Base-by-base conservation (phyloP, 768 basidiomycete genomes). In the Cystofilobasidium macerans region DNA sequence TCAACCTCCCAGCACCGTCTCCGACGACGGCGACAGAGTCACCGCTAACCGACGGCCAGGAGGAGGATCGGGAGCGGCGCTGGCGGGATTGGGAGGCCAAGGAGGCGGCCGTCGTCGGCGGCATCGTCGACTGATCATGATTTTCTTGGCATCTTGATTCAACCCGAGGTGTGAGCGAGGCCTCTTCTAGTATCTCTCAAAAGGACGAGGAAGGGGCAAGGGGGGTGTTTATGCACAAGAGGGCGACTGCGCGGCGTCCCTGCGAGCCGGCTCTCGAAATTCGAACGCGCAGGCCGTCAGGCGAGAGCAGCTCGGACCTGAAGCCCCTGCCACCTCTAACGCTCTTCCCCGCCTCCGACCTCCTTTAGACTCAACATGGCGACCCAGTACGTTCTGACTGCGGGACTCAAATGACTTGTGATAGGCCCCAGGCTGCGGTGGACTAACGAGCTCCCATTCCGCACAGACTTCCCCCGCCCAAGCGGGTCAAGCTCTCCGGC, bases 401-500 rank as follows among this genome's bases (percentile, higher is more conserved):
- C 32, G 16, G 24, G n/a, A n/a, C n/a, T n/a, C n/a, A n/a, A n/a
- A n/a, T n/a, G n/a, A n/a, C n/a, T n/a, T n/a, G n/a, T n/a, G n/a
- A n/a, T n/a, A n/a, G n/a, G n/a, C n/a, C n/a, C n/a, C n/a, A n/a
- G n/a, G n/a, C n/a, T n/a, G n/a, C n/a, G n/a, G n/a, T n/a, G n/a
- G n/a, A n/a, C n/a, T n/a, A n/a, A n/a, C n/a, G n/a, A n/a, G n/a
- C n/a, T n/a, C n/a, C n/a, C n/a, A n/a, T 28, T 28, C 38, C 11
- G 30, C 20, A 6, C 24, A 68, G 67, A 20, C 53, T 68, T n/a
- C 67, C 67, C 43, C 67, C 67, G 51, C 67, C 67, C 12, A 68
- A 68, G 48, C 67, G 67, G 48, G 67, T 68, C n/a, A 68, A 68
- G 67, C 61, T 68, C 42, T 76, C 24, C 43, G 74, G 75, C 9